Percentiles rank a stretch among this genome's conserved stretches.
Evolutionary conservation across 352 stramenopile species (phyloP).

Genomic region (Aphanomyces cochlioides): DNA sequence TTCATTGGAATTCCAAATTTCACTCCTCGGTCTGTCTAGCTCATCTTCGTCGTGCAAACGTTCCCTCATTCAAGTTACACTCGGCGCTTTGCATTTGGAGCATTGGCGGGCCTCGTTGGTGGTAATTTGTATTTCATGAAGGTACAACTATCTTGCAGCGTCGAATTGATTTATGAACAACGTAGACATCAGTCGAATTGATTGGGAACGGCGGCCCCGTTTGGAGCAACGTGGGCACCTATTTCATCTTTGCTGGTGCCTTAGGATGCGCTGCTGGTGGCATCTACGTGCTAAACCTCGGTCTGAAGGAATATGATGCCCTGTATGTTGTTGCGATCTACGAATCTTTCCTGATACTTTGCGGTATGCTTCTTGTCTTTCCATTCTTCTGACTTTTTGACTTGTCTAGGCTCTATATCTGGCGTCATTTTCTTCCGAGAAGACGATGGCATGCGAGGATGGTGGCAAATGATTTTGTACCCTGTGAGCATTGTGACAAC

Average conservation of each 20-base stretch:
- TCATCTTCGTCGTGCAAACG: slow-evolving; percentile 69
- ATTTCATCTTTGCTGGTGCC: slow-evolving; percentile 61
- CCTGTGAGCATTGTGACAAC: slow-evolving; percentile 74
- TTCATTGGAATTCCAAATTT: not conserved
- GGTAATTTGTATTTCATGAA: slow-evolving; percentile 86
- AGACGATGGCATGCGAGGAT: slow-evolving; percentile 73
- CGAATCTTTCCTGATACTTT: slow-evolving; percentile 74
- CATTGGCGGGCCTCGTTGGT: slow-evolving; percentile 72
- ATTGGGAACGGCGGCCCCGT: slow-evolving; percentile 65
- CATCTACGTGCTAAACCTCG: slow-evolving; percentile 75
- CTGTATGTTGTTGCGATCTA: slow-evolving; percentile 85
- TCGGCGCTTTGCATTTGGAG: slow-evolving; percentile 76
- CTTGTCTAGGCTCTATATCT: slow-evolving; percentile 51
- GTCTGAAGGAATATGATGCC: slow-evolving; percentile 80
- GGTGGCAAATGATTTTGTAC: slow-evolving; percentile 76
- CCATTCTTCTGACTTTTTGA: slow-evolving; percentile 35
- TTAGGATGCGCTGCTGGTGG: slow-evolving; percentile 64
- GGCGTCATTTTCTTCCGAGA: slow-evolving; percentile 87
- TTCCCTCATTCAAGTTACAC: slow-evolving; percentile 60
- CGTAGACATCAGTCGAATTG: slow-evolving; percentile 73
- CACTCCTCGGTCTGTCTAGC: slow-evolving; percentile 35
- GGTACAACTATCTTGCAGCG: slow-evolving; percentile 36
- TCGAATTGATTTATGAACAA: not conserved
- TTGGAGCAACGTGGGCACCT: slow-evolving; percentile 65
- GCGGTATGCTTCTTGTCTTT: slow-evolving; percentile 19